Evolutionary conservation across 1,284 basidiomycete genomes (phyloP).

Genomic region (Dichomitus squalens): DNA sequence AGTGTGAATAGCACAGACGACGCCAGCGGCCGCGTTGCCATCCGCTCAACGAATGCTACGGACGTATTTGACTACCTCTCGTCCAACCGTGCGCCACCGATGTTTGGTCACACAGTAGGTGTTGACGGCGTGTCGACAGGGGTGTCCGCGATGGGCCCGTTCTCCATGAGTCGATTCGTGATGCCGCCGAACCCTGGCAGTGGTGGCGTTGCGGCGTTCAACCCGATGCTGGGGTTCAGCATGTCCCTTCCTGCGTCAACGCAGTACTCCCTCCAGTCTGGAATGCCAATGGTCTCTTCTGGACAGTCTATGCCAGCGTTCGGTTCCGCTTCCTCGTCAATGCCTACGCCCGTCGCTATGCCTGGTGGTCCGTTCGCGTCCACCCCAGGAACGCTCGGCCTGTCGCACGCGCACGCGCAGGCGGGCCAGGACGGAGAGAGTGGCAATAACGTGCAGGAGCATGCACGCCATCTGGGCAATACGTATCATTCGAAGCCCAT

Average conservation of each 20-base stretch:
- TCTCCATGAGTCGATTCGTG: not conserved
- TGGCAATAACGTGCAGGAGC: constrained; percentile 1
- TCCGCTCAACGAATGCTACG: not conserved
- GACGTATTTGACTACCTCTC: constrained; percentile 31
- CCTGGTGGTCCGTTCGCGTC: too few relatives aligned
- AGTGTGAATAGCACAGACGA: not conserved
- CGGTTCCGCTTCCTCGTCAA: not conserved
- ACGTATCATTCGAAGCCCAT: constrained; percentile 48
- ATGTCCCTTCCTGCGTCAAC: not conserved
- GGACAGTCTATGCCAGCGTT: not conserved
- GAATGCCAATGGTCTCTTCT: not conserved
- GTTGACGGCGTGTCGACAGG: not conserved
- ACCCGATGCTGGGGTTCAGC: constrained; percentile 3
- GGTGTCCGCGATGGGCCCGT: not conserved
- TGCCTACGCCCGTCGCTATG: not conserved
- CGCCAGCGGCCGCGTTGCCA: too few relatives aligned
- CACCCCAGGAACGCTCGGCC: not conserved
- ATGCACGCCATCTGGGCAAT: not conserved
- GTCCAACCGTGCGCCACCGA: not conserved
- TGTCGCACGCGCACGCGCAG: not conserved
- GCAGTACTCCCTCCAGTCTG: not conserved
- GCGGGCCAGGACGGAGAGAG: not conserved
- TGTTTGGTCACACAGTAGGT: not conserved
- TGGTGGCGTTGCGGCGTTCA: constrained; percentile 12
- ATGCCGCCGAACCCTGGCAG: not conserved